Percentiles rank a stretch among this genome's conserved stretches.
phyloP scores from a whole-genome alignment of 371 early-diverging fungal genomes.

The Actinomortierella wolfii region DNA sequence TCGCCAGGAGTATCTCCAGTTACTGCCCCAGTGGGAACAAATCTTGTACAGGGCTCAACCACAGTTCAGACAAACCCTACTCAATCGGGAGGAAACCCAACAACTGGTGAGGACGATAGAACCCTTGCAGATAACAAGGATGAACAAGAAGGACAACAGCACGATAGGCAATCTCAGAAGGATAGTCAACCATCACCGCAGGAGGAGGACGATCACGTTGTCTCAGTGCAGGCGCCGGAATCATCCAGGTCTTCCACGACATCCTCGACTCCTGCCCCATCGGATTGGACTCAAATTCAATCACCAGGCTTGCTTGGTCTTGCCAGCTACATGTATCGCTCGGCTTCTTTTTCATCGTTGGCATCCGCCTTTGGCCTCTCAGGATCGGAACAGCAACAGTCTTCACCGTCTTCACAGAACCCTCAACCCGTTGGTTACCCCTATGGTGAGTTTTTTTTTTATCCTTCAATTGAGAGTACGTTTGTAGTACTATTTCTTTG shows the following conservation, averaged over 20 bases:
- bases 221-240: not conserved
- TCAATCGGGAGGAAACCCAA: too few relatives aligned
- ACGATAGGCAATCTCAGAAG: conserved; percentile 31
- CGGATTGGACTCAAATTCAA: too few relatives aligned
- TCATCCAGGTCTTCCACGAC: conserved; percentile 2
- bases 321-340: conserved; percentile 38
- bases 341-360: conserved; percentile 39
- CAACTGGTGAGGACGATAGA: conserved; percentile 1
- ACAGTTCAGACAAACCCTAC: too few relatives aligned
- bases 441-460: not conserved
- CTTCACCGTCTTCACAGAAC: conserved; percentile 6
- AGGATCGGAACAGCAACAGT: conserved; percentile 19
- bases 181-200: conserved; percentile 16
- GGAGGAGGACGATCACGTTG: not conserved
- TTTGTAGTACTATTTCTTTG: too few relatives aligned
- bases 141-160: conserved; percentile 4
- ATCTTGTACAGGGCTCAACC: conserved; percentile 32
- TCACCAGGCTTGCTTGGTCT: conserved; percentile 39
- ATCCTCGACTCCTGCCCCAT: too few relatives aligned
- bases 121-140: not conserved
- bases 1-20: too few relatives aligned
- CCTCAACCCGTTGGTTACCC: not conserved
- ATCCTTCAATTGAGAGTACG: too few relatives aligned
- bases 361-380: conserved; percentile 43
- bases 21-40: conserved; percentile 13